Evolutionary conservation across 345 rosid species (phyloP).

Genomic region (Pelargonium nanum): DNA sequence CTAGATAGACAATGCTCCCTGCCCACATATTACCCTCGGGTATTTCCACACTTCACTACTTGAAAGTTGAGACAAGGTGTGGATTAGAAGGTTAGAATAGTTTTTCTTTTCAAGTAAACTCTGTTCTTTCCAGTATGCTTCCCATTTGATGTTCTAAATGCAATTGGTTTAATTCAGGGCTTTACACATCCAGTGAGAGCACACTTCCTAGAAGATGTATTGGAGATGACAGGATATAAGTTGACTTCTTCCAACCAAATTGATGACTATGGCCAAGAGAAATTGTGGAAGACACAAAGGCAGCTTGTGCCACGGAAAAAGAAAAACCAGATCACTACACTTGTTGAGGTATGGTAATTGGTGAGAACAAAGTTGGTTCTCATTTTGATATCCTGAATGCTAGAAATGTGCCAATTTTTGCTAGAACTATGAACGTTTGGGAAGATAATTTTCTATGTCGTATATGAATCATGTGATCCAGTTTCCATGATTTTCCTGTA

Average conservation of each 20-base stretch:
- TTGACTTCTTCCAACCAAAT: conserved; percentile 82
- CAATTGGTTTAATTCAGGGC: conserved; percentile 42
- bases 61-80: background rate
- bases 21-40: background rate
- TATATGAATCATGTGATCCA: conserved; percentile 3
- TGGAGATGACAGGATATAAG: conserved; percentile 88
- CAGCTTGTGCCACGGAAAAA: conserved; percentile 83
- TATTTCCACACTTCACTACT: background rate
- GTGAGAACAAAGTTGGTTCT: background rate
- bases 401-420: background rate
- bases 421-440: background rate
- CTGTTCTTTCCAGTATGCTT: background rate
- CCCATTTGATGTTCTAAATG: conserved; percentile 1
- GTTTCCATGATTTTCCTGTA: background rate
- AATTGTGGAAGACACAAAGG: conserved; percentile 86
- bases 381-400: background rate
- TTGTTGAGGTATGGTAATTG: conserved; percentile 91
- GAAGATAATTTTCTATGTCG: background rate
- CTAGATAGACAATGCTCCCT: too few relatives aligned
- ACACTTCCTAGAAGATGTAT: conserved; percentile 76
- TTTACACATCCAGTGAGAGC: conserved; percentile 80
- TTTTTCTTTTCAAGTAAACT: background rate
- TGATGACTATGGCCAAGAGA: conserved; percentile 99
- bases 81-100: background rate
- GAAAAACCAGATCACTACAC: conserved; percentile 82